These are phyloP conservation scores for Leccinum arenicola DNA, from an alignment of 768 basidiomycete genomes.

Conservation along the genomic window DNA sequence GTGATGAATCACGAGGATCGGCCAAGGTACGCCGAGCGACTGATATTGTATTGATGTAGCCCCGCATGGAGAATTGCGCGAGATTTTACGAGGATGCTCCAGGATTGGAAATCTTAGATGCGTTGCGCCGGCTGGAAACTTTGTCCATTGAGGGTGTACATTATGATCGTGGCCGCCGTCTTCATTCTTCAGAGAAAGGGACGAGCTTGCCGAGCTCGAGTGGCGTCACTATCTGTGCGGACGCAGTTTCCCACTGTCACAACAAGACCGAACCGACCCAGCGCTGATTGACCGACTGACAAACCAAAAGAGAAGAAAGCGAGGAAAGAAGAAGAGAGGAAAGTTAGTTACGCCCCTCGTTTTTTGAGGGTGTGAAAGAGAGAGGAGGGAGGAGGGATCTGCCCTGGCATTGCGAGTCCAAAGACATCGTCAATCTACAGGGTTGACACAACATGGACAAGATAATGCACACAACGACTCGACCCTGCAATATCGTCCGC, in stretches of 20 bases:
- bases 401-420: background rate
- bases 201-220: background rate
- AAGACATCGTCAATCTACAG: background rate
- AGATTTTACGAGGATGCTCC: background rate
- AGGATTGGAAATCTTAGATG: background rate
- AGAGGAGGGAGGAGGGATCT: background rate
- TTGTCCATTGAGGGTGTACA: background rate
- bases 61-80: background rate
- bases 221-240: background rate
- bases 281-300: background rate
- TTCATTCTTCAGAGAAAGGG: background rate
- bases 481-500: background rate
- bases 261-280: background rate
- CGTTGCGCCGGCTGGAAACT: background rate
- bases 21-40: background rate
- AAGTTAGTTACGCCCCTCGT: background rate
- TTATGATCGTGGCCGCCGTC: background rate
- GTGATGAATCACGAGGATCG: background rate
- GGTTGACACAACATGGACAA: background rate
- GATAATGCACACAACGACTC: background rate
- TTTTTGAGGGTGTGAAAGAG: background rate
- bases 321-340: background rate
- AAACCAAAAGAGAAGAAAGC: background rate
- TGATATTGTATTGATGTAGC: background rate
- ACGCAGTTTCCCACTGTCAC: background rate